Conservation (phyloP, 306 rosid species). For the Cyclanthera cordifolia region DNA sequence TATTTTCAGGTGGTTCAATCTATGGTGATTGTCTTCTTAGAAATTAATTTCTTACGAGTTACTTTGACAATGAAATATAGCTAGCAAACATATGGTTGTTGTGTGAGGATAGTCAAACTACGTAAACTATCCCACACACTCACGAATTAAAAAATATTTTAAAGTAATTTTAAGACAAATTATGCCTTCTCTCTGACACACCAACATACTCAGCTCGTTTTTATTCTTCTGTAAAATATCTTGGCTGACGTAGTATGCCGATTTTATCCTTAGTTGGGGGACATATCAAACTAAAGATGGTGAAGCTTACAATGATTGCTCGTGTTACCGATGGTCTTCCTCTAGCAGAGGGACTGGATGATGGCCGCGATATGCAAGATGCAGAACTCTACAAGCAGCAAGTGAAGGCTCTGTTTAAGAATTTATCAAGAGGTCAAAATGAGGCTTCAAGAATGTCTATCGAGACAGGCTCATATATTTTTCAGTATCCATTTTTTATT, state of each 20-base stretch:
- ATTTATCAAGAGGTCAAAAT: constrained; percentile 80
- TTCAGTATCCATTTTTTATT: constrained; percentile 68
- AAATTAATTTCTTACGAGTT: too few relatives aligned
- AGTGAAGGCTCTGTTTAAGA: constrained; percentile 88
- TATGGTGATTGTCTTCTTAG: too few relatives aligned
- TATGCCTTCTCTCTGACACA: background rate
- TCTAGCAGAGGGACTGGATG: constrained; percentile 90
- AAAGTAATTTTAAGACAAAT: background rate
- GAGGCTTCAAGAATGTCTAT: constrained; percentile 97
- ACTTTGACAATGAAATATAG: too few relatives aligned
- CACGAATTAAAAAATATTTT: too few relatives aligned
- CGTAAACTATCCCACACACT: too few relatives aligned
- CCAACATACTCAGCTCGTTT: background rate
- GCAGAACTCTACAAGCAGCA: constrained; percentile 82
- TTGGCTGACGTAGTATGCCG: background rate
- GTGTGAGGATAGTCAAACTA: too few relatives aligned
- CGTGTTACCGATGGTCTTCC: constrained; percentile 98
- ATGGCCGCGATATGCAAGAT: constrained; percentile 74
- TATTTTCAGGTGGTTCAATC: too few relatives aligned
- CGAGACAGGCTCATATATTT: constrained; percentile 89
- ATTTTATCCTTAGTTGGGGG: constrained; percentile 11
- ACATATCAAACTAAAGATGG: constrained; percentile 56
- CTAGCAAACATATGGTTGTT: too few relatives aligned
- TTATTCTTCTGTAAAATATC: background rate
- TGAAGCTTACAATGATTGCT: constrained; percentile 93